Conservation (phyloP, 1,139 yeast genomes). For the Pichia inconspicua region DNA sequence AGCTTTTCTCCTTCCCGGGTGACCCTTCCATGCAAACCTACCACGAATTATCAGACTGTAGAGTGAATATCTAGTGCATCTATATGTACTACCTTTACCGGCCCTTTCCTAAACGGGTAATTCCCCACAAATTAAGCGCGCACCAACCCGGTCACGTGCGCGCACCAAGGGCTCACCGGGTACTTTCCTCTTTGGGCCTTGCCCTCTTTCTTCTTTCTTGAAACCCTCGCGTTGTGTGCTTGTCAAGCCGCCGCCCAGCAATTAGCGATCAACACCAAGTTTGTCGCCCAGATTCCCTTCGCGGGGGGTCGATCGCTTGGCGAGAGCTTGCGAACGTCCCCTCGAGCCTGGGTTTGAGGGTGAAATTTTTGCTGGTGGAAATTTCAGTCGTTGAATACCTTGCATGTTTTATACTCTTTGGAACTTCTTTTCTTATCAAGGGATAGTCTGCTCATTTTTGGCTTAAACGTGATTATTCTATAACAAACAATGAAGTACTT, state of each 20-base stretch:
- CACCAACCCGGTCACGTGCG: constrained; percentile 4
- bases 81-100: no score
- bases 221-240: no score
- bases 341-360: background rate
- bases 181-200: background rate
- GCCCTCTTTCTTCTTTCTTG: no score
- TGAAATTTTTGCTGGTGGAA: background rate
- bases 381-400: background rate
- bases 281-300: no score
- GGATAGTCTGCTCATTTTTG: constrained; percentile 29
- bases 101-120: background rate
- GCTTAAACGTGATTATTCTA: constrained; percentile 42
- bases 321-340: no score
- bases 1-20: constrained; percentile 6
- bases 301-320: no score
- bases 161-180: background rate
- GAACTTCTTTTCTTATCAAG: constrained; percentile 10
- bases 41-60: no score
- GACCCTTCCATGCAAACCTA: background rate
- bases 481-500: constrained; percentile 46
- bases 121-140: background rate
- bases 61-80: no score
- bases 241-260: no score
- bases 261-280: no score
- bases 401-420: background rate